phyloP scores from a whole-genome alignment of 164 flowering plant genomes.

The Litsea cubeba region DNA sequence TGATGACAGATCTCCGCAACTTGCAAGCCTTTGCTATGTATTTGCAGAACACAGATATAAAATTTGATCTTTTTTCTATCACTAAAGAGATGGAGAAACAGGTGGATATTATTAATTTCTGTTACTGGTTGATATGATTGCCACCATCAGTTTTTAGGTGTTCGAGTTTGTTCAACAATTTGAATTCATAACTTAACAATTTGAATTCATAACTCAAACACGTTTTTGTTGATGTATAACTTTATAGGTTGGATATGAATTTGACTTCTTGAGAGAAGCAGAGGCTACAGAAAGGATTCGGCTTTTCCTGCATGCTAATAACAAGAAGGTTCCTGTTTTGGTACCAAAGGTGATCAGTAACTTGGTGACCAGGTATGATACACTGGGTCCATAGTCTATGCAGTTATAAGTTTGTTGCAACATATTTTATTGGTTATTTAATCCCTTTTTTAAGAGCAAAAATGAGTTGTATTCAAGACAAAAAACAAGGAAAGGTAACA shows the following conservation, averaged over 20 bases:
- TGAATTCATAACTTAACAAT: background rate
- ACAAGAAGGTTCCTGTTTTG: slow-evolving; percentile 70
- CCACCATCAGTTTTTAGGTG: background rate
- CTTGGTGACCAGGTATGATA: slow-evolving; percentile 62
- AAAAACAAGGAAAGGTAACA: too few relatives aligned
- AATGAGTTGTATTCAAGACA: too few relatives aligned
- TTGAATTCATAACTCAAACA: background rate
- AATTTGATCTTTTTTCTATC: slow-evolving; percentile 80
- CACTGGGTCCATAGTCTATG: background rate
- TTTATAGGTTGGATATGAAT: slow-evolving; percentile 81
- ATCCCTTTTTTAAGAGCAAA: background rate
- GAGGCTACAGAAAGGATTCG: slow-evolving; percentile 74
- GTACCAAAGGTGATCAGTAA: slow-evolving; percentile 63
- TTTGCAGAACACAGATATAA: slow-evolving; percentile 89
- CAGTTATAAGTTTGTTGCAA: background rate
- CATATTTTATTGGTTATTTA: background rate
- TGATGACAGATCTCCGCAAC: slow-evolving; percentile 94
- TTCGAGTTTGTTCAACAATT: background rate
- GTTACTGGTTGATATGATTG: background rate
- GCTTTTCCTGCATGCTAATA: slow-evolving; percentile 50
- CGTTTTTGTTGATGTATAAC: background rate
- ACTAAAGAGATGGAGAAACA: slow-evolving; percentile 95
- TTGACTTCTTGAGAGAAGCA: slow-evolving; percentile 91
- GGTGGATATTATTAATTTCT: slow-evolving; percentile 33
- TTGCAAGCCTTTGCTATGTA: slow-evolving; percentile 87